Evolutionary conservation across 2,329 filamentous ascomycete genomes (phyloP).

Genomic region (Berkeleyomyces rouxiae): DNA sequence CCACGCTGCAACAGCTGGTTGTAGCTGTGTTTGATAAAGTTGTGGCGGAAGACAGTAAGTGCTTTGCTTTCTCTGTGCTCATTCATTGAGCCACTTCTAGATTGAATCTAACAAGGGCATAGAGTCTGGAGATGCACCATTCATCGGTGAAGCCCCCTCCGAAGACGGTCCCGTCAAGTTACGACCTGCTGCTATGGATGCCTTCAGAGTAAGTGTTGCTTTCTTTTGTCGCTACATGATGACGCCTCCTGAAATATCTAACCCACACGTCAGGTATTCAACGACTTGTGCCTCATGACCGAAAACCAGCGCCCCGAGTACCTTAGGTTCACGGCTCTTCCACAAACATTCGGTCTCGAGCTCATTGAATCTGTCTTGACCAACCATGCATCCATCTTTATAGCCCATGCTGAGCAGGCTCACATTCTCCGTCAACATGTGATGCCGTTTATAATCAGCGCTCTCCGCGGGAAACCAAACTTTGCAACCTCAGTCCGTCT

Average conservation of each 20-base stretch:
- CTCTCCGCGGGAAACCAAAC: constrained; percentile 58
- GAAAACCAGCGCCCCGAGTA: constrained; percentile 74
- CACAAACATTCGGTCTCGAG: constrained; percentile 73
- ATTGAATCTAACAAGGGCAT: neutral
- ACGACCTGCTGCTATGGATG: constrained; percentile 65
- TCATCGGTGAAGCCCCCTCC: constrained; percentile 49
- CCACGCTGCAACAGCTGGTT: constrained; percentile 88
- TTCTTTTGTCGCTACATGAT: neutral
- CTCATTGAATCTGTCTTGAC: constrained; percentile 80
- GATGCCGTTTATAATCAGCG: constrained; percentile 67
- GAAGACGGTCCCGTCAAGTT: constrained; percentile 50
- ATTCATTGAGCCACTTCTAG: neutral
- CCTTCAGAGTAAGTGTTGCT: constrained; percentile 44
- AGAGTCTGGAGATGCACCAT: constrained; percentile 34
- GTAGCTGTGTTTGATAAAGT: constrained; percentile 91
- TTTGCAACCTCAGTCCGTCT: constrained; percentile 74
- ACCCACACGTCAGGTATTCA: constrained; percentile 45
- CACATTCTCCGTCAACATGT: constrained; percentile 60
- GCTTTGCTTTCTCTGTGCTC: neutral
- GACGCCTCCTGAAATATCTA: neutral
- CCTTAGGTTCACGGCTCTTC: constrained; percentile 59
- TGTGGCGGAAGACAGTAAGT: constrained; percentile 58
- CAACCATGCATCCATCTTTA: constrained; percentile 69
- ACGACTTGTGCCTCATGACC: constrained; percentile 75
- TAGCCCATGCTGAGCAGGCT: constrained; percentile 61